Conservation (phyloP, 2,329 filamentous ascomycete species). For the Xenoacremonium recifei region DNA sequence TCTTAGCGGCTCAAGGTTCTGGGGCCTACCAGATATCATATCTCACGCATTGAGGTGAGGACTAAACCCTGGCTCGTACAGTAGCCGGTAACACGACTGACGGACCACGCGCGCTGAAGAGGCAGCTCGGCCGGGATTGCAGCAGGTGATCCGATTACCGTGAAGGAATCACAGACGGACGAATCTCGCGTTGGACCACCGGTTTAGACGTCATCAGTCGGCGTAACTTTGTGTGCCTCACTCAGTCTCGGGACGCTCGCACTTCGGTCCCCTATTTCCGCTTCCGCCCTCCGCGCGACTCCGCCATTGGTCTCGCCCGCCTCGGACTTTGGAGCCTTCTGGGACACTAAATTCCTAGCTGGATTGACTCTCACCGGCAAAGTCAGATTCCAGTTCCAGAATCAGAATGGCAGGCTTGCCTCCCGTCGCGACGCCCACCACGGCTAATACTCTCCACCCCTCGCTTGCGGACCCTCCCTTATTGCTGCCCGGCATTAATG, state of each 20-base stretch:
- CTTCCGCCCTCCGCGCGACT: conserved; percentile 21
- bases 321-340: conserved; percentile 20
- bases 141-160: too few species aligned
- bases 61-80: not conserved
- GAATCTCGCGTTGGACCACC: too few species aligned
- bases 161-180: too few species aligned
- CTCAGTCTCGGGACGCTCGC: conserved; percentile 6
- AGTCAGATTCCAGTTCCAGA: conserved; percentile 6
- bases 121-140: too few species aligned
- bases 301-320: conserved; percentile 26
- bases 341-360: too few species aligned
- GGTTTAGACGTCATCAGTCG: not conserved
- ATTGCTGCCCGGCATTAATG: not conserved
- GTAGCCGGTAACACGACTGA: conserved; percentile 1
- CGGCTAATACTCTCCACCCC: conserved; percentile 55
- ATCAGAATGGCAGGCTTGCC: conserved; percentile 26
- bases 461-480: conserved; percentile 32
- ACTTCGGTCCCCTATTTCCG: conserved; percentile 14
- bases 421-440: conserved; percentile 41
- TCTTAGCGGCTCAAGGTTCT: conserved; percentile 1
- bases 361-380: conserved; percentile 1
- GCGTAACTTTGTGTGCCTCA: conserved; percentile 7
- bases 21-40: too few species aligned
- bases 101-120: too few species aligned
- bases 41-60: not conserved